Percentiles rank a stretch among this genome's conserved stretches.
phyloP scores from a whole-genome alignment of 805 yeast genomes.

The Yueomyces sp. region DNA sequence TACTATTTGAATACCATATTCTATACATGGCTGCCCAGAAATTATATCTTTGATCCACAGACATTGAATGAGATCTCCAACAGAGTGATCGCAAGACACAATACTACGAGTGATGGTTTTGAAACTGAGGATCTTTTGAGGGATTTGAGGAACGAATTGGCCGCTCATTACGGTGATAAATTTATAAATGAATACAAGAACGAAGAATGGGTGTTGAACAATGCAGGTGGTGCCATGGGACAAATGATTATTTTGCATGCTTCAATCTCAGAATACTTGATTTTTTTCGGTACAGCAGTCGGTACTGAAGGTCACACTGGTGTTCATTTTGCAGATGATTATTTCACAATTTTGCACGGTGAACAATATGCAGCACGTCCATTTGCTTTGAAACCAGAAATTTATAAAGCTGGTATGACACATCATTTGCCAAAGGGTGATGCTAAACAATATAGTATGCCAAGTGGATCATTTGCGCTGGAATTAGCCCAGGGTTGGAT shows the following conservation, averaged over 20 bases:
- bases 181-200: conserved; percentile 55
- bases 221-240: conserved; percentile 99
- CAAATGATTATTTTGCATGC: conserved; percentile 93
- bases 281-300: conserved; percentile 82
- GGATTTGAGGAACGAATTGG: conserved; percentile 45
- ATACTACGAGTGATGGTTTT: conserved; percentile 29
- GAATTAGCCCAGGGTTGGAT: conserved; percentile 99
- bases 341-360: conserved; percentile 81
- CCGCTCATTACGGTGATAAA: conserved; percentile 56
- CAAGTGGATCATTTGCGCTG: conserved; percentile 69
- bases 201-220: conserved; percentile 91
- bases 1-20: conserved; percentile 24
- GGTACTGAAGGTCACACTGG: conserved; percentile 98
- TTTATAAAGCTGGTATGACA: conserved; percentile 77
- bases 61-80: conserved; percentile 46
- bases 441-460: conserved; percentile 80
- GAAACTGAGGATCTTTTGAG: conserved; percentile 50
- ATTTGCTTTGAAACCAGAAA: conserved; percentile 46
- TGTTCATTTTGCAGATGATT: conserved; percentile 93
- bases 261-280: conserved; percentile 82
- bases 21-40: conserved; percentile 54
- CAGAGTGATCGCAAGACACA: conserved; percentile 36
- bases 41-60: conserved; percentile 57
- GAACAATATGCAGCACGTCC: conserved; percentile 63
- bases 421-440: conserved; percentile 66